Base-by-base conservation (phyloP, 257 asterid genomes). In the Parsonsia alboflavescens region DNA sequence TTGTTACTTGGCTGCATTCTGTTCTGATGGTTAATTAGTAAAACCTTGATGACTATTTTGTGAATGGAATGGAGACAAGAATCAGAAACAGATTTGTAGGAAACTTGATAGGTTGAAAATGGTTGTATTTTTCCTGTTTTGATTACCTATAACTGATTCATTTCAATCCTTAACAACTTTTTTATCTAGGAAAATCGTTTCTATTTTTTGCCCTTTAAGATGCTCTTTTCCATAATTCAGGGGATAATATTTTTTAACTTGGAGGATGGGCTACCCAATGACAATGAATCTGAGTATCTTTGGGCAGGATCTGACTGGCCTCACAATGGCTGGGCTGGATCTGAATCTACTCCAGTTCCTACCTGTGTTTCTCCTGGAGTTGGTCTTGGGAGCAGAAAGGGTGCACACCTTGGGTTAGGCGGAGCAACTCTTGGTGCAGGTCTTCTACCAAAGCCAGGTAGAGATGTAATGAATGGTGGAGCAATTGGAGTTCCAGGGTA, bases 301-400 rank as follows among this genome's bases (percentile, higher is more conserved):
- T 94, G 99, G 99, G 95, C 85, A 72, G 91, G 88, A 75, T 96
- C 92, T 67, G 98, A 94, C 84, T 92, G 98, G 97, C 99, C 99
- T 61, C 92, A 63, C 75, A 81, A 90, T 85, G 97, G 97, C 75
- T 94, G 97, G 96, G 96, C 96, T 9, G 96, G 93, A 65, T 85
- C 89, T 33, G 85, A 86, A 73, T 87, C 97, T 73, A 80, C 86
- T 68, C 91, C 99, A 53, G 84, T 84, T 82, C 93, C 96, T 48
- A 86, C 93, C 22, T 78, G 85, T 72, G 90, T 89, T 75, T 88
- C 96, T 77, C 93, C 92, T 78, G 97, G 90, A 75, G 89, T 89
- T 80, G 90, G 95, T 84, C 88, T 92, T 71, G 96, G 95, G 54
- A 84, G 84, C 84, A 90, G 84, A 86, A 86, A 87, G 82, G 91